phyloP scores from a whole-genome alignment of 1,139 yeast genomes.

The Kluyveromyces sp. region DNA sequence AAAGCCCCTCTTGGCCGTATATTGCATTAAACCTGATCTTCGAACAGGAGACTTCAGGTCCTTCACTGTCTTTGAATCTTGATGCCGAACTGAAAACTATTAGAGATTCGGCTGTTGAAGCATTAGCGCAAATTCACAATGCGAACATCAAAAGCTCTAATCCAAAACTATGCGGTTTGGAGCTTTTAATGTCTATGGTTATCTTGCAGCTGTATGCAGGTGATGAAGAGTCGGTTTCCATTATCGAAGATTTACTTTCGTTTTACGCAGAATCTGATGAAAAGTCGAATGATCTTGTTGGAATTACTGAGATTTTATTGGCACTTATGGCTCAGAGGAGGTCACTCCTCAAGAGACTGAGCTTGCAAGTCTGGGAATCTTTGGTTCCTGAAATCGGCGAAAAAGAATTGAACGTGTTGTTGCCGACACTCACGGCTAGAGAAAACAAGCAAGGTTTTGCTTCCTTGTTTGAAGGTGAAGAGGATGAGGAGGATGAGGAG shows the following conservation, averaged over 20 bases:
- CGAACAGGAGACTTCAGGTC: slow-evolving; percentile 31
- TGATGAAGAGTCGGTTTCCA: slow-evolving; percentile 68
- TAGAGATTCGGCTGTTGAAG: slow-evolving; percentile 44
- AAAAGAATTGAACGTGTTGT: slow-evolving; percentile 50
- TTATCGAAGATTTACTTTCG: slow-evolving; percentile 62
- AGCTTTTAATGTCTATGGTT: slow-evolving; percentile 70
- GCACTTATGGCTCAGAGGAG: slow-evolving; percentile 72
- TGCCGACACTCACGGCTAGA: slow-evolving; percentile 61
- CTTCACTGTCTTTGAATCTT: slow-evolving; percentile 38
- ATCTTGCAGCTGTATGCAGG: slow-evolving; percentile 73
- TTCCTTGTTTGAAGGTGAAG: slow-evolving; percentile 62
- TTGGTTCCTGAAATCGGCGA: slow-evolving; percentile 43
- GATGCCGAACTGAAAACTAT: slow-evolving; percentile 50
- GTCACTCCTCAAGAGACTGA: slow-evolving; percentile 60
- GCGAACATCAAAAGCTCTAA: slow-evolving; percentile 35
- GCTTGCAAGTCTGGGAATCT: slow-evolving; percentile 71
- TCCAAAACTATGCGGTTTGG: slow-evolving; percentile 39
- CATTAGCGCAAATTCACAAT: slow-evolving; percentile 43
- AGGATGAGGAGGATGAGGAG: slow-evolving; percentile 39
- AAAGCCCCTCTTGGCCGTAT: slow-evolving; percentile 55
- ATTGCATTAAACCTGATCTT: slow-evolving; percentile 34
- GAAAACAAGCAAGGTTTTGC: slow-evolving; percentile 83
- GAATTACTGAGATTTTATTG: slow-evolving; percentile 72
- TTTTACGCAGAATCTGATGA: slow-evolving; percentile 39
- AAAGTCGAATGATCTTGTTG: slow-evolving; percentile 42